Percentiles rank a stretch among this genome's conserved stretches.
These are phyloP conservation scores for Stenocarpella maydis DNA, from an alignment of 2,329 filamentous ascomycete genomes.

Conservation along the genomic window DNA sequence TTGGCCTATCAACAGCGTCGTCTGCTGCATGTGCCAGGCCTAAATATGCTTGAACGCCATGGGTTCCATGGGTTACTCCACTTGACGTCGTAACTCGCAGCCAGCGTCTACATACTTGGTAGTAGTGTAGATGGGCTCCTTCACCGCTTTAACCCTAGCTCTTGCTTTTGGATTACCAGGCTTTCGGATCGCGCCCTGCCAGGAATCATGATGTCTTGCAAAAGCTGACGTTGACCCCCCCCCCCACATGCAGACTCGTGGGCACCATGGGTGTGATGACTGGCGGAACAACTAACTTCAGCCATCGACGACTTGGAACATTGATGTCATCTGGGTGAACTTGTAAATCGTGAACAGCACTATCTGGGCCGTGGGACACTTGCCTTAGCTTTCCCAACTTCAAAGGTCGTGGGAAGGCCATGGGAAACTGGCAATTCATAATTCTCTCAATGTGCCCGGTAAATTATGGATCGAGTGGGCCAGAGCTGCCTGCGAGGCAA, in stretches of 20 bases:
- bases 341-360: no score
- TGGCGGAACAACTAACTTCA: background rate
- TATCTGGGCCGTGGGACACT: no score
- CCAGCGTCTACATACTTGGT: no score
- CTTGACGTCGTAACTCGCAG: background rate
- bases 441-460: no score
- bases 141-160: background rate
- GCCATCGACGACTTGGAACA: no score
- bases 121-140: background rate
- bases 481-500: background rate
- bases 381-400: no score
- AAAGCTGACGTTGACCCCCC: background rate
- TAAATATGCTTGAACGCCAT: background rate
- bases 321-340: background rate
- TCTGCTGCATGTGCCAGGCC: constrained; percentile 16
- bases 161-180: background rate
- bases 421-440: no score
- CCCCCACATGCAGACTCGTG: background rate
- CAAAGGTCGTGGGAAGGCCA: no score
- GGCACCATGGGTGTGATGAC: background rate
- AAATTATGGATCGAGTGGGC: no score
- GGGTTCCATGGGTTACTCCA: background rate
- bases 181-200: background rate
- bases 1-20: constrained; percentile 21
- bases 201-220: background rate